A percentile compares a stretch with the other conserved stretches of the same genome.
Conservation (phyloP, 2,329 filamentous ascomycete species). For the Pseudocercospora fijiensis region DNA sequence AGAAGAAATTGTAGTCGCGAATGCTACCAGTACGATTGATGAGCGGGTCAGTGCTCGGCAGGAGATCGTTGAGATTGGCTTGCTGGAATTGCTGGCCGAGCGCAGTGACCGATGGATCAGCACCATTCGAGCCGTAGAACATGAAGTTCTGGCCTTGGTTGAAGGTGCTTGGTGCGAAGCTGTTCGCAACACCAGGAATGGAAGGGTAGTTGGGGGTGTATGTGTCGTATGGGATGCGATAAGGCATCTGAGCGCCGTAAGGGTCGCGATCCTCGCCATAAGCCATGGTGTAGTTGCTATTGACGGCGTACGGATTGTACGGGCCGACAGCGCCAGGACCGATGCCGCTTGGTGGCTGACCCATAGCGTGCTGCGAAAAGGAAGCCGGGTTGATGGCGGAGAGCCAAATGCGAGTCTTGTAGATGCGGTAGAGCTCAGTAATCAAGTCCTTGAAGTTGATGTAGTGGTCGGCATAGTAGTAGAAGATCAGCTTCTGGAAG, state of each 20-base stretch:
- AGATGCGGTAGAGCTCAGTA: conserved; percentile 97
- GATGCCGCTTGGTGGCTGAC: conserved; percentile 39
- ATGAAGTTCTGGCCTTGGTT: conserved; percentile 15
- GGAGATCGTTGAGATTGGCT: conserved; percentile 13
- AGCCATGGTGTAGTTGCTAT: conserved; percentile 36
- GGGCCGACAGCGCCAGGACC: conserved; percentile 39
- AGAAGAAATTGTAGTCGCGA: conserved; percentile 26
- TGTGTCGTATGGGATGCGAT: conserved; percentile 35
- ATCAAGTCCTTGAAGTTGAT: conserved; percentile 99
- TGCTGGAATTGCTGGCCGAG: conserved; percentile 10
- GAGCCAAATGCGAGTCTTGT: conserved; percentile 99
- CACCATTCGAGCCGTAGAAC: conserved; percentile 10
- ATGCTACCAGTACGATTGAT: conserved; percentile 10
- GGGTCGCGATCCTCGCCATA: conserved; percentile 37
- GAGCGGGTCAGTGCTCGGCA: conserved; percentile 7
- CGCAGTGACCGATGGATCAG: background rate
- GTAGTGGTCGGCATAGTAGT: conserved; percentile 96
- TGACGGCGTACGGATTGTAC: conserved; percentile 25
- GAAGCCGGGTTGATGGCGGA: conserved; percentile 97
- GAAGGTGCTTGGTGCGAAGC: conserved; percentile 27
- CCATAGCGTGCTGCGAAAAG: conserved; percentile 53
- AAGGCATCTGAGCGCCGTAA: conserved; percentile 38
- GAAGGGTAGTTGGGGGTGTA: conserved; percentile 37
- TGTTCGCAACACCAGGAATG: conserved; percentile 37
- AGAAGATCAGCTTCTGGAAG: conserved; percentile 98